Base-by-base conservation (phyloP, 768 basidiomycete species). In the Amanita rubescens region DNA sequence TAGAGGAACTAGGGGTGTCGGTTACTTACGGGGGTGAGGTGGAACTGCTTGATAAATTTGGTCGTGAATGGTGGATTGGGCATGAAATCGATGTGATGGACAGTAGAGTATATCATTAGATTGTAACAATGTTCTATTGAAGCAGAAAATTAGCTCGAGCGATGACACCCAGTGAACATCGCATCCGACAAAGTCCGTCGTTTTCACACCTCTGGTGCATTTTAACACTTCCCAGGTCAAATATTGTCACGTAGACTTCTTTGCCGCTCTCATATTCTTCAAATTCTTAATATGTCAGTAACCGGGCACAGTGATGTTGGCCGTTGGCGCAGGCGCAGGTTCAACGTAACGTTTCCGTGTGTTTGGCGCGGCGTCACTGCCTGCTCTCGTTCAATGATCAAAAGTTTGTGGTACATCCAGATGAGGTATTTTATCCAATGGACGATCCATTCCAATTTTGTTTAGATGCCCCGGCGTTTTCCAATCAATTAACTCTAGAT, bases 171-270 rank as follows among this genome's bases (percentile, higher is more conserved):
- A n/a, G n/a, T n/a, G n/a, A n/a, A n/a, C n/a, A n/a, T n/a, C n/a
- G n/a, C n/a, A n/a, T n/a, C n/a, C n/a, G n/a, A n/a, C n/a, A n/a
- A n/a, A n/a, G n/a, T n/a, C n/a, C n/a, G n/a, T n/a, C n/a, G n/a
- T n/a, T n/a, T n/a, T n/a, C n/a, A n/a, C n/a, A n/a, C n/a, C n/a
- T n/a, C n/a, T n/a, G n/a, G n/a, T n/a, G n/a, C n/a, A n/a, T n/a
- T n/a, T n/a, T n/a, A n/a, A n/a, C n/a, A 17, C 19, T 41, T 1
- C 37, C 49, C 14, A 92, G 70, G 63, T 91, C 90, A 17, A 92
- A 72, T 0, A 87, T 88, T n/a, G n/a, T n/a, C n/a, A n/a, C 11
- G 88, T 79, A 71, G 3, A 84, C 81, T 54, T 81, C 80, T 55
- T 78, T 76, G 19, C 75, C 73, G 17, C 75, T 69, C 55, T 85